These are phyloP conservation scores for Ogataea ganodermae DNA, from an alignment of 805 yeast genomes.

Conservation along the genomic window DNA sequence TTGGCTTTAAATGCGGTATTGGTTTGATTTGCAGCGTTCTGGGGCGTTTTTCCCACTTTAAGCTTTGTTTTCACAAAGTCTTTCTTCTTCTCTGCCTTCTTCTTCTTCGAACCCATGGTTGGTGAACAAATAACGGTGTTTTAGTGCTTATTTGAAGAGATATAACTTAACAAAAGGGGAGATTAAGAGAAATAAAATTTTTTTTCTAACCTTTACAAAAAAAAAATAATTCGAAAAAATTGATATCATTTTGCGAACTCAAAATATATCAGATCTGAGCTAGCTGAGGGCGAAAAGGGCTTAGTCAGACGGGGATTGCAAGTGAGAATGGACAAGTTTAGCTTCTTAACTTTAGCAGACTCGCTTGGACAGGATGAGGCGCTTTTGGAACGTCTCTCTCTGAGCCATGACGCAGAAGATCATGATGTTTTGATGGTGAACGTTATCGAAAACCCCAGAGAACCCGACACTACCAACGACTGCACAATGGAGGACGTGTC, in stretches of 20 bases:
- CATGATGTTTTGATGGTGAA: slow-evolving; percentile 5
- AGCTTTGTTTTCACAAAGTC: slow-evolving; percentile 79
- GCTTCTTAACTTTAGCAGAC: slow-evolving; percentile 14
- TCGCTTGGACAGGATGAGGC: slow-evolving; percentile 15
- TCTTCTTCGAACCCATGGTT: slow-evolving; percentile 53
- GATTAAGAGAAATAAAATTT: not conserved
- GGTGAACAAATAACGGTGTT: not conserved
- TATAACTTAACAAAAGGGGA: not conserved
- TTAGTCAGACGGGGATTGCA: no score
- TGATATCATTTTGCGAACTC: no score
- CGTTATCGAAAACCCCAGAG: slow-evolving; percentile 1
- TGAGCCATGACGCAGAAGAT: slow-evolving; percentile 4
- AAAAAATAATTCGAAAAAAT: no score
- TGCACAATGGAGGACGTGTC: slow-evolving; percentile 23
- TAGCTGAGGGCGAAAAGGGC: no score
- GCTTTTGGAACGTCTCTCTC: slow-evolving; percentile 12
- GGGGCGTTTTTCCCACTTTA: slow-evolving; percentile 82
- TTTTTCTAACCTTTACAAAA: not conserved
- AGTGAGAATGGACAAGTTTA: slow-evolving; percentile 21
- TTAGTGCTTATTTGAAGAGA: not conserved
- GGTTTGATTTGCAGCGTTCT: slow-evolving; percentile 73
- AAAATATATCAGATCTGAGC: not conserved
- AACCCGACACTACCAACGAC: slow-evolving; percentile 2
- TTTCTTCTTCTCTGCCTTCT: slow-evolving; percentile 64
- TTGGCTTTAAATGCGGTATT: slow-evolving; percentile 83